Evolutionary conservation across 2,329 filamentous ascomycete genomes (phyloP), one percentile per base, ranked within the genome.

Genomic region (Aureobasidium pullulans): DNA sequence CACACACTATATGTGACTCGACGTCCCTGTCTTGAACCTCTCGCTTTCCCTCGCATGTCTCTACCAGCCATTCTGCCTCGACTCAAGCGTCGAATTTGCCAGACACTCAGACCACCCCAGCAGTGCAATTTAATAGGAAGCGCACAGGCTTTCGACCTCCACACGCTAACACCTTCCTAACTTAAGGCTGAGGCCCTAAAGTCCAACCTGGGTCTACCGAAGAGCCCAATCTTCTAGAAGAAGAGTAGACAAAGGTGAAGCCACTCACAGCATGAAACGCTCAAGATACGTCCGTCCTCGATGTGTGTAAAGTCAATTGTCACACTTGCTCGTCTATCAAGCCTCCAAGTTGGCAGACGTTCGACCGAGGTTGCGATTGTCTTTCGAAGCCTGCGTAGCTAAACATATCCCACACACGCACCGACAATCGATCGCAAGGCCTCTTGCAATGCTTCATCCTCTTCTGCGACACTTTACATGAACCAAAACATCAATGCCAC

Each of bases 131-230:
- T 46, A 44, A 31, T 46, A 37, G 42, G 6, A 43, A 29, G 53
- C 16, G 53, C 53, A 46, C 53, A 57, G 54, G 54, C 42, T 48
- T 16, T 46, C 43, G 11, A 28, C 32, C 54, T 48, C 54, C 54
- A 57, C 43, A 48, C 54, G 54, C 54, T 57, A 57, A 57, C 53
- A 39, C 32, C 54, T 57, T 47, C 10, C 42, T 40, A 47, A 47
- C 42, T 57, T 57, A 57, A 57, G 54, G 54, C 54, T 57, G 54
- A 57, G 54, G 54, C 42, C 43, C 54, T 40, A 57, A 57, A 36
- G 28, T 10, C 44, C 54, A 19, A 57, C 43, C 42, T 40, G 43
- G 15, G 23, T 48, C 39, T 56, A n/a, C 43, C 54, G 43, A 29
- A 48, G 43, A 47, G 34, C 34, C 54, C 43, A 39, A 43, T 57